Evolutionary conservation across 331 rosid species (phyloP), one percentile per base, ranked within the genome.

Genomic region (Acacia pycnantha): DNA sequence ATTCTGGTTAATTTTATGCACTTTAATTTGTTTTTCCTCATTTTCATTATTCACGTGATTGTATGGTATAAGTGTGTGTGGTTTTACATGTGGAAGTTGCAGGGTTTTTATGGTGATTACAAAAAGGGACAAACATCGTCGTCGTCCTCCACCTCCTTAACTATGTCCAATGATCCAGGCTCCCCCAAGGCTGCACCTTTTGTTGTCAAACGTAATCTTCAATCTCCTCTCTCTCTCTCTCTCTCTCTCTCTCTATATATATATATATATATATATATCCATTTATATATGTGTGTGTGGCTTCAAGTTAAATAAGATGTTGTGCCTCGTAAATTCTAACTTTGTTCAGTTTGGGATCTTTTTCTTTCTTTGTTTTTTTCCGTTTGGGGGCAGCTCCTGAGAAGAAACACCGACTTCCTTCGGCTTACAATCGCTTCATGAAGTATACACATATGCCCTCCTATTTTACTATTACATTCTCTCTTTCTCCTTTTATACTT

Each of bases 351-450:
- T 51, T 82, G 37, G 22, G 22, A 65, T 7, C 21, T 37, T 76
- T 8, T 4, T 71, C 27, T 79, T 8, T 3, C 66, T 81, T 4
- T 35, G 2, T 31, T 31, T 31, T 1, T 1, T 1, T n/a, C n/a
- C n/a, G n/a, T 33, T 33, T 4, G 5, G 8, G 1, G 82, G 71
- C 86, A 96, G 99, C 99, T 47, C 99, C 99, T 69, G 99, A 96
- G 95, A 96, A 96, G 88, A 96, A 94, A 77, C 99, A 96, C 81
- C 88, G 98, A 47, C 94, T 96, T 15, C 99, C 99, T 46, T 96
- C 99, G 74, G 98, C 99, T 40, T 96, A 94, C 89, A 96, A 96
- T 74, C 95, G 99, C 70, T 96, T 96, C 91, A 96, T 96, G 99
- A 96, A 96, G 99, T 96, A 89, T 53, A 7, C 90, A 90, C 21